Base-by-base conservation (phyloP, 768 basidiomycete genomes). In the Serendipita indica region DNA sequence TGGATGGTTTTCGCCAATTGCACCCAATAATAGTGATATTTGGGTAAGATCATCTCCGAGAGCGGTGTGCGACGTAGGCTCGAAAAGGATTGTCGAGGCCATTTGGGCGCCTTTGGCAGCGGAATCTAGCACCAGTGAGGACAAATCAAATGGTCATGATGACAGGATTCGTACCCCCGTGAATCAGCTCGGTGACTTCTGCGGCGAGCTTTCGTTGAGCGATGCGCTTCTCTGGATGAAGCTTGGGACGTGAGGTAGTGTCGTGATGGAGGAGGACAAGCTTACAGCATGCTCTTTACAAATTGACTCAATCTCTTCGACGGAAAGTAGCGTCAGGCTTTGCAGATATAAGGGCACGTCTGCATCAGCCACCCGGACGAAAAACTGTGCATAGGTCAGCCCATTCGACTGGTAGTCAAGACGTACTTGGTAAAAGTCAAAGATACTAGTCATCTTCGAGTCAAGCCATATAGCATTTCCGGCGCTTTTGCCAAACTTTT, bases 401-500 rank as follows among this genome's bases (percentile, higher is more conserved):
- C 10, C 3, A 13, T 46, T 16, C 49, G 57, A 33, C 20, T 16
- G 57, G 60, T 32, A 18, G 28, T 54, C n/a, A 37, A 61, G 32
- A 65, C 70, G 27, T 59, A 86, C 94, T 75, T 99, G 96, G 66
- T 97, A 98, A 65, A 99, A 91, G 63, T 97, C 93, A 64, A 88
- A 88, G 18, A 86, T 77, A 62, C 86, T 88, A 2, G 94, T 98
- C 66, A 87, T 68, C 12, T 71, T 66, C 27, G 78, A 72, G 67
- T 96, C 83, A 34, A 99, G 72, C 88, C 94, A 97, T 1, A 99
- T 72, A 1, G 94, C 94, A 65, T 97, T 98, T 2, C 94, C 93
- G 0, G 89, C 86, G 64, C 88, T 92, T 75, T 99, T 99, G 4
- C 94, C 96, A 69, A 98, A 94, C 73, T 99, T 99, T 66, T 89